Evolutionary conservation across 2,329 filamentous ascomycete genomes (phyloP), one percentile per base, ranked within the genome.

Genomic region (Arthrobotrys conoides): DNA sequence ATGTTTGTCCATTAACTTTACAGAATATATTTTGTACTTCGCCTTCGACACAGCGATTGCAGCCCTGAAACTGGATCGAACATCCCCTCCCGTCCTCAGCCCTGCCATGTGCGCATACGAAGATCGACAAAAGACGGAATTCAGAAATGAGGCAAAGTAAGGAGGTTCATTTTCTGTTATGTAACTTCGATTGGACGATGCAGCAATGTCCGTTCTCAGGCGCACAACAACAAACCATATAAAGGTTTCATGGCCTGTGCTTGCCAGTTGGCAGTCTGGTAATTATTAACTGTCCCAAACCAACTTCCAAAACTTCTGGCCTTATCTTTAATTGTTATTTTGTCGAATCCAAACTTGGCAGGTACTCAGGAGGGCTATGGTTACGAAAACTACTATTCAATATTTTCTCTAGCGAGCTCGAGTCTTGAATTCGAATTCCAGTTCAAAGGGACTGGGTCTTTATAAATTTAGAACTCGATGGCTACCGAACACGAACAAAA

Each of bases 201-300:
- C 18, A 51, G 48, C 48, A 51, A 51, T 51, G 48, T 51, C 48
- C 48, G 48, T 6, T 51, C 48, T 9, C 22, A 24, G 10, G 22
- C 48, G 48, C 48, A 51, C 5, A 51, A 51, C 48, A 51, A 51
- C 48, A 51, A 51, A 27, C 20, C n/a, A 24, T 49, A 49, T 49
- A 49, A 49, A 49, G 20, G 46, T 10, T 22, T 24, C 46, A 49
- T 22, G 20, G 20, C 41, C 14, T n/a, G 44, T 18, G 22, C 20
- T 24, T 51, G 48, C 48, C 48, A 51, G 48, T 51, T 51, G 48
- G 48, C 48, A 51, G 3, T n/a, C 48, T 14, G 48, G 12, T 51
- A 51, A n/a, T n/a, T n/a, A n/a, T n/a, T n/a, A n/a, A n/a, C n/a
- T n/a, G n/a, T 27, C 48, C 20, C 14, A 24, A 51, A 12, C 22